These are phyloP conservation scores for Yamadazyma sp. DNA, from an alignment of 805 yeast species.

Conservation along the genomic window DNA sequence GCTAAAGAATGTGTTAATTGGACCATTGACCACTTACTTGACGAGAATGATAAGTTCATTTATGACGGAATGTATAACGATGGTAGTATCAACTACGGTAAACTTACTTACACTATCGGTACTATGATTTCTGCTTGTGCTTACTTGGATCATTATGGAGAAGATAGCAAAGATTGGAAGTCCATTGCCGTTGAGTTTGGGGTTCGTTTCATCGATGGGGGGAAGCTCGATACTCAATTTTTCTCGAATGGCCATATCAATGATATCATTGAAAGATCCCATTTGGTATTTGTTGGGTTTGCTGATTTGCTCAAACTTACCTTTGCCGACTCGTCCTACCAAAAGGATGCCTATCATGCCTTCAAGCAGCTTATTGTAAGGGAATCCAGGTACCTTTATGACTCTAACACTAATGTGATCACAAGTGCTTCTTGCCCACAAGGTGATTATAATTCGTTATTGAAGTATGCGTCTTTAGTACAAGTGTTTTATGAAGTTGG, in stretches of 20 bases:
- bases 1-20: conserved; percentile 18
- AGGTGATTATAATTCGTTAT: conserved; percentile 15
- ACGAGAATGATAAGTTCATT: conserved; percentile 18
- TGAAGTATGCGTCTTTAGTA: conserved; percentile 22
- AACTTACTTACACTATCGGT: conserved; percentile 31
- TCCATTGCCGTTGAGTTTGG: conserved; percentile 23
- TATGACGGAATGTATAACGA: conserved; percentile 22
- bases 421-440: conserved; percentile 12
- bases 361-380: conserved; percentile 20
- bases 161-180: conserved; percentile 20
- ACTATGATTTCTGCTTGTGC: conserved; percentile 25
- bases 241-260: conserved; percentile 23
- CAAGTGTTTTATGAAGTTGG: conserved; percentile 21
- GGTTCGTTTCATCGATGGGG: conserved; percentile 16
- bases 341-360: conserved; percentile 19
- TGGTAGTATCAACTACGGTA: conserved; percentile 24
- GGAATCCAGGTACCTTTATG: conserved; percentile 22
- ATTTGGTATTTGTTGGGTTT: conserved; percentile 26
- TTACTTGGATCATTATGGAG: conserved; percentile 16
- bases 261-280: conserved; percentile 25
- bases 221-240: conserved; percentile 19
- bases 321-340: conserved; percentile 14
- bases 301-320: conserved; percentile 24
- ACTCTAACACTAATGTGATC: conserved; percentile 12
- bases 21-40: conserved; percentile 16